phyloP scores from a whole-genome alignment of 2,329 filamentous ascomycete genomes.

The Byssothecium circinans region DNA sequence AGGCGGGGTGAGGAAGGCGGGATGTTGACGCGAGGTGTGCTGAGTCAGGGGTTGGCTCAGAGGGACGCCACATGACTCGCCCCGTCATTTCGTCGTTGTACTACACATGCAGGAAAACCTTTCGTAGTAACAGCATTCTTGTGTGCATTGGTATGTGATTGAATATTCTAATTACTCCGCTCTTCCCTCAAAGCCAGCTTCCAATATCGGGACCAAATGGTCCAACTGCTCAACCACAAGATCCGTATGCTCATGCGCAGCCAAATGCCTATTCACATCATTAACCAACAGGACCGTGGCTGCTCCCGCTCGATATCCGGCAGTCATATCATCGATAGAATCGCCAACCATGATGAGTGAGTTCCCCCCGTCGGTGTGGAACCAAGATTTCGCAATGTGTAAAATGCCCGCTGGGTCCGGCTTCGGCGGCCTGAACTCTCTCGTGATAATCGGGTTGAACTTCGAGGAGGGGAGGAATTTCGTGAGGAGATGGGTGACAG shows the following conservation, averaged over 20 bases:
- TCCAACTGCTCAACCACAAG: slow-evolving; percentile 69
- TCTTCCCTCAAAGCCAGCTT: slow-evolving; percentile 69
- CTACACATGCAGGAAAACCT: no score
- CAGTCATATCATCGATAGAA: slow-evolving; percentile 89
- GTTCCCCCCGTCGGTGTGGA: slow-evolving; percentile 46
- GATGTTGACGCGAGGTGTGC: no score
- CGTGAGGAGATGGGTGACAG: slow-evolving; percentile 71
- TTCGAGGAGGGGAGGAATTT: slow-evolving; percentile 70
- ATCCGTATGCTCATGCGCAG: slow-evolving; percentile 74
- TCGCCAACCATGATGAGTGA: slow-evolving; percentile 59
- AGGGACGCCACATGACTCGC: no score
- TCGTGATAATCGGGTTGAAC: slow-evolving; percentile 80
- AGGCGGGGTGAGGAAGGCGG: slow-evolving; percentile 75
- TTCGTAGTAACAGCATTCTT: no score
- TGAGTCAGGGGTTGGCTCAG: no score
- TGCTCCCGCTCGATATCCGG: slow-evolving; percentile 78
- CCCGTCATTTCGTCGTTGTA: no score
- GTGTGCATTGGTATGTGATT: no score
- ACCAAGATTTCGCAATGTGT: slow-evolving; percentile 81
- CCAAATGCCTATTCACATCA: slow-evolving; percentile 73
- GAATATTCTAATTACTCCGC: slow-evolving; percentile 24
- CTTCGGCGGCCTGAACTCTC: slow-evolving; percentile 82
- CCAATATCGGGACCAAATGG: slow-evolving; percentile 74
- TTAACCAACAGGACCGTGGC: slow-evolving; percentile 88
- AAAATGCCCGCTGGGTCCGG: slow-evolving; percentile 85